phyloP scores from a whole-genome alignment of 345 rosid species.

The Lepidium aucheri region DNA sequence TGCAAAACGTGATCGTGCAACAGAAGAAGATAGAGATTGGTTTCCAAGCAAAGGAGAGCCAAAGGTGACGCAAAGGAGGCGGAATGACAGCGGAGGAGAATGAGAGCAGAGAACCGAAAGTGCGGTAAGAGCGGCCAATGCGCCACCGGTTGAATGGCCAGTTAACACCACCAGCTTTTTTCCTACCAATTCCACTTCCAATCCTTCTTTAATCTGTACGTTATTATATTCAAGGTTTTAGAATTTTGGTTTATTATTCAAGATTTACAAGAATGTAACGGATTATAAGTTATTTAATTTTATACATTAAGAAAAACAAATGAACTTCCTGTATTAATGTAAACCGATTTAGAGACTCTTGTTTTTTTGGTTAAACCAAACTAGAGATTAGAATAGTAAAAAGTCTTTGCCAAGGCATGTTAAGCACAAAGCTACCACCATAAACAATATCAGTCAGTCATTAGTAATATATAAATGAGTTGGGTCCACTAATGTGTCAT shows the following conservation, averaged over 20 bases:
- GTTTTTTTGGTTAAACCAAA: no score
- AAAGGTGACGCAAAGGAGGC: slow-evolving; percentile 63
- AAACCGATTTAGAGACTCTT: not conserved
- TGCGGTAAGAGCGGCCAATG: slow-evolving; percentile 61
- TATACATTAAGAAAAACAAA: no score
- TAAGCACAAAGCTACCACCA: not conserved
- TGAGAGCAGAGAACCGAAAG: slow-evolving; percentile 61
- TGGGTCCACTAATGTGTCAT: not conserved
- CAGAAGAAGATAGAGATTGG: slow-evolving; percentile 44
- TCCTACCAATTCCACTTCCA: slow-evolving; percentile 12
- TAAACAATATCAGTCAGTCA: not conserved
- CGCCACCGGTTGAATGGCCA: slow-evolving; percentile 83
- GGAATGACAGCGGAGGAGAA: slow-evolving; percentile 18
- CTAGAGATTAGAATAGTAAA: not conserved
- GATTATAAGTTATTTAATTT: not conserved
- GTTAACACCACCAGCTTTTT: slow-evolving; percentile 53
- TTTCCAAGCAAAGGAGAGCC: slow-evolving; percentile 82
- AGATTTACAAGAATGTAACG: not conserved
- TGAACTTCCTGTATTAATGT: not conserved
- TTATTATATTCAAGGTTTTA: not conserved
- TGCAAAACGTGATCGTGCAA: slow-evolving; percentile 49
- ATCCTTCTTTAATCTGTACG: slow-evolving; percentile 5
- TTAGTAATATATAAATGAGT: not conserved
- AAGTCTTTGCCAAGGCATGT: not conserved
- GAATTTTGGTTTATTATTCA: not conserved